phyloP scores from a whole-genome alignment of 495 filamentous ascomycete genomes.

The Cenococcum geophilum region DNA sequence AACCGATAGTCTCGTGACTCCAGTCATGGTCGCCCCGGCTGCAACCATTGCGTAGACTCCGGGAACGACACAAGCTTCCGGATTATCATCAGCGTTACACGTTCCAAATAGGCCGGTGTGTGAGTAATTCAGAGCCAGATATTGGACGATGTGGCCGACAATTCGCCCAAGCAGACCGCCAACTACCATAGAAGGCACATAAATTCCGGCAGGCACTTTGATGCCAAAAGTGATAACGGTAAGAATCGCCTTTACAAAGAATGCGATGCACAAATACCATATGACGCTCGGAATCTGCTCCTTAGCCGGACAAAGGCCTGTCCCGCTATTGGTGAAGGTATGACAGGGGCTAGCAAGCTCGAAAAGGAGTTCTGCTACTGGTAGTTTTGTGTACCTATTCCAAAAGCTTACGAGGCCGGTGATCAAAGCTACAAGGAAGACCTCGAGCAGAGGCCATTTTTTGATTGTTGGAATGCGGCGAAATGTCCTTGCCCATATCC shows the following conservation, averaged over 20 bases:
- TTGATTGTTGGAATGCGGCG: conserved; percentile 76
- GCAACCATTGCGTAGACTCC: conserved; percentile 94
- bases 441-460: conserved; percentile 76
- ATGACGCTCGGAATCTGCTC: conserved; percentile 71
- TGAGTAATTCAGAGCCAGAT: conserved; percentile 67
- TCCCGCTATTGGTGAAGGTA: conserved; percentile 48
- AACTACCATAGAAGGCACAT: conserved; percentile 97
- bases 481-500: conserved; percentile 83
- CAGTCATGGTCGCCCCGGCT: conserved; percentile 95
- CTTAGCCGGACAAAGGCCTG: conserved; percentile 71
- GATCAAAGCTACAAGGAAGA: conserved; percentile 75
- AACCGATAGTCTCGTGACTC: conserved; percentile 88
- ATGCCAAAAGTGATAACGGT: conserved; percentile 89
- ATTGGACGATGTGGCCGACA: conserved; percentile 82
- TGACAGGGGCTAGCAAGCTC: conserved; percentile 86
- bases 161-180: conserved; percentile 88
- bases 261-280: conserved; percentile 62
- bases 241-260: conserved; percentile 82
- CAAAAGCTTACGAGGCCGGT: conserved; percentile 86
- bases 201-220: conserved; percentile 94
- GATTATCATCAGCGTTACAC: conserved; percentile 62
- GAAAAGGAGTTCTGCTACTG: conserved; percentile 83
- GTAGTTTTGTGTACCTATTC: conserved; percentile 84
- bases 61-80: conserved; percentile 83
- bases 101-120: conserved; percentile 62